A percentile compares a stretch with the other conserved stretches of the same genome.
phyloP scores from a whole-genome alignment of 2,329 filamentous ascomycete genomes.

The Zopfia rhizophila region DNA sequence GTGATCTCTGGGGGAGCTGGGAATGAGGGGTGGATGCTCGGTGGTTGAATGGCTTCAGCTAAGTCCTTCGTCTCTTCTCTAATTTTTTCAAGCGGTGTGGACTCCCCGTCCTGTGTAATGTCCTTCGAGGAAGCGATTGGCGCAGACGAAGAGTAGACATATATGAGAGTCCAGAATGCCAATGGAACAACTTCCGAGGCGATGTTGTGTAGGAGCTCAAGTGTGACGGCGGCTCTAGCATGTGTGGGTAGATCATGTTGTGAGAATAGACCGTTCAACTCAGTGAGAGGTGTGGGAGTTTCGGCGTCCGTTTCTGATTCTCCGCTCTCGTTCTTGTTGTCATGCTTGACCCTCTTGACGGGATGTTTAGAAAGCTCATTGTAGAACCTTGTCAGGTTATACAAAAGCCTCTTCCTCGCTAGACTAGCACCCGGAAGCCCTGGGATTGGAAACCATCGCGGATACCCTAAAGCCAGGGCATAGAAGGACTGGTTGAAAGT shows the following conservation, averaged over 20 bases:
- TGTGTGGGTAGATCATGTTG: conserved; percentile 37
- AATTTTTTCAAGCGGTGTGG: conserved; percentile 35
- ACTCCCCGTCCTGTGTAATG: conserved; percentile 11
- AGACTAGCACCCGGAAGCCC: conserved; percentile 48
- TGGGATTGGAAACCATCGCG: conserved; percentile 66
- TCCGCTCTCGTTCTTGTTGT: conserved; percentile 47
- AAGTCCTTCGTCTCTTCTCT: conserved; percentile 40
- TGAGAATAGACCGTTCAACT: conserved; percentile 43
- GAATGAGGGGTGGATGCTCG: conserved; percentile 48
- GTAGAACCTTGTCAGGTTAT: conserved; percentile 40
- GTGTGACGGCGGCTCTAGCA: conserved; percentile 41
- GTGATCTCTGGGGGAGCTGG: conserved; percentile 46
- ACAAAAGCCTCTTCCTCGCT: conserved; percentile 44
- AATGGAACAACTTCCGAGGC: conserved; percentile 42
- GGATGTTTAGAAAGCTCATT: conserved; percentile 40
- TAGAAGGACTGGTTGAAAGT: conserved; percentile 65
- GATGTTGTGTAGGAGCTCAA: conserved; percentile 41
- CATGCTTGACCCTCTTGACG: conserved; percentile 36
- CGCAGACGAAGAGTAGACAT: conserved; percentile 33
- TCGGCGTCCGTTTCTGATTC: conserved; percentile 46
- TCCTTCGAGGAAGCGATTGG: conserved; percentile 8
- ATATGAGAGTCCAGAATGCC: conserved; percentile 46
- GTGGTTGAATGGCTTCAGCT: conserved; percentile 45
- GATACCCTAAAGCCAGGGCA: conserved; percentile 64
- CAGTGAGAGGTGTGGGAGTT: conserved; percentile 40